Percentiles rank a stretch among this genome's conserved stretches.
phyloP scores from a whole-genome alignment of 2,329 filamentous ascomycete species.

The Ascomycota sp. region DNA sequence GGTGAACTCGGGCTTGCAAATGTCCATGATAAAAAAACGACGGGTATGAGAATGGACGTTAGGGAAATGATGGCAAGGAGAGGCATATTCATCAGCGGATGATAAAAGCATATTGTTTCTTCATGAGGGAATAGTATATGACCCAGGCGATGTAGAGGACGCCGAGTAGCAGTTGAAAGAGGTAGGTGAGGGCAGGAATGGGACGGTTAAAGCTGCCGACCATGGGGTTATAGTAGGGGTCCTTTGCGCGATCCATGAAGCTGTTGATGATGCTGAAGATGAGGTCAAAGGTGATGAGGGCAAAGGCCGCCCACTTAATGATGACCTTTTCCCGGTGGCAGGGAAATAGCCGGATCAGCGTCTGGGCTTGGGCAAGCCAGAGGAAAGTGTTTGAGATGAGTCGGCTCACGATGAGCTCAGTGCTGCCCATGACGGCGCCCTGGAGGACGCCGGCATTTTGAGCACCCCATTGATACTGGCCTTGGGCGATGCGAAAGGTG shows the following conservation, averaged over 20 bases:
- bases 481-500: conserved; percentile 67
- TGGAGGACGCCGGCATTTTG: conserved; percentile 65
- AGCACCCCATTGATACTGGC: conserved; percentile 59
- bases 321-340: conserved; percentile 94
- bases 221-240: conserved; percentile 32
- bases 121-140: conserved; percentile 81
- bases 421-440: conserved; percentile 58
- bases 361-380: conserved; percentile 95
- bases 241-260: conserved; percentile 34
- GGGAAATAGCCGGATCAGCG: conserved; percentile 83
- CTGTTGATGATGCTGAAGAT: conserved; percentile 84
- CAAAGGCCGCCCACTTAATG: conserved; percentile 97
- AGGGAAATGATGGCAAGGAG: conserved; percentile 63
- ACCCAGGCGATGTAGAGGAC: conserved; percentile 86
- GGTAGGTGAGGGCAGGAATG: conserved; percentile 74
- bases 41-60: conserved; percentile 65
- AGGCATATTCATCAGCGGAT: conserved; percentile 71
- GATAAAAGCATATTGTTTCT: conserved; percentile 84
- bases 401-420: conserved; percentile 74
- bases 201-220: conserved; percentile 71
- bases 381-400: conserved; percentile 91
- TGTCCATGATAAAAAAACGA: conserved; percentile 90
- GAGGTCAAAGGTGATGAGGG: conserved; percentile 74
- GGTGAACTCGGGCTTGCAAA: conserved; percentile 65
- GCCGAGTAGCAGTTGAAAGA: conserved; percentile 74